Conservation (phyloP, 306 rosid genomes). For the Calophaca sinica region DNA sequence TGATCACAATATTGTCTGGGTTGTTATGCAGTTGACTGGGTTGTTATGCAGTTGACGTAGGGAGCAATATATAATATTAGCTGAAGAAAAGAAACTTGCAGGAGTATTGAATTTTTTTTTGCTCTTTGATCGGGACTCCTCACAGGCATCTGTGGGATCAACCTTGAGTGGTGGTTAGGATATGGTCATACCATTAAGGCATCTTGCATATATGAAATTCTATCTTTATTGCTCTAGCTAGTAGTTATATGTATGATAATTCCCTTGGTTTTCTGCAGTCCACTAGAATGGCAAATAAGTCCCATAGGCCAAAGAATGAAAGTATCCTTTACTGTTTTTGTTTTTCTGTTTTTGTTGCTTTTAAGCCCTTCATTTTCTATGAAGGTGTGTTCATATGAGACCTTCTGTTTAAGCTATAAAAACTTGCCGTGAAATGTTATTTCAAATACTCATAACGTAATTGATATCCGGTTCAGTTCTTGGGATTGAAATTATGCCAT, state of each 20-base stretch:
- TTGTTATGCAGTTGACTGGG: constrained; percentile 32
- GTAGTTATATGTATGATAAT: constrained; percentile 6
- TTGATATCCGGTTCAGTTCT: constrained; percentile 47
- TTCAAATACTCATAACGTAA: constrained; percentile 38
- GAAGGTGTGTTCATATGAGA: constrained; percentile 19
- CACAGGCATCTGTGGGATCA: background rate
- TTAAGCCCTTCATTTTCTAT: constrained; percentile 14
- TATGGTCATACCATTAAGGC: too few relatives aligned
- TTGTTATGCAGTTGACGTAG: constrained; percentile 32
- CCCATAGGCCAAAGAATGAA: background rate
- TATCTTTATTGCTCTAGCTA: background rate
- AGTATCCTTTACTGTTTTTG: background rate
- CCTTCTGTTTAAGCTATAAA: constrained; percentile 32
- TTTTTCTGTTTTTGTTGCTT: background rate
- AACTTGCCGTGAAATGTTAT: background rate
- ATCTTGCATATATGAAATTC: background rate
- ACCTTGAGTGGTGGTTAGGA: constrained; percentile 16
- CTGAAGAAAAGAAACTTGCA: constrained; percentile 16
- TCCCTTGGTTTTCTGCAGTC: constrained; percentile 20
- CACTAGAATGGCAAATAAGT: constrained; percentile 16
- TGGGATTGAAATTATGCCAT: constrained; percentile 49
- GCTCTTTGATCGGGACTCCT: background rate
- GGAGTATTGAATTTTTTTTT: background rate
- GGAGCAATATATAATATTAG: constrained; percentile 12
- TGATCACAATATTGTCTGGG: constrained; percentile 11